Base-by-base conservation (phyloP, 2,329 filamentous ascomycete genomes). In the Cadophora malorum region DNA sequence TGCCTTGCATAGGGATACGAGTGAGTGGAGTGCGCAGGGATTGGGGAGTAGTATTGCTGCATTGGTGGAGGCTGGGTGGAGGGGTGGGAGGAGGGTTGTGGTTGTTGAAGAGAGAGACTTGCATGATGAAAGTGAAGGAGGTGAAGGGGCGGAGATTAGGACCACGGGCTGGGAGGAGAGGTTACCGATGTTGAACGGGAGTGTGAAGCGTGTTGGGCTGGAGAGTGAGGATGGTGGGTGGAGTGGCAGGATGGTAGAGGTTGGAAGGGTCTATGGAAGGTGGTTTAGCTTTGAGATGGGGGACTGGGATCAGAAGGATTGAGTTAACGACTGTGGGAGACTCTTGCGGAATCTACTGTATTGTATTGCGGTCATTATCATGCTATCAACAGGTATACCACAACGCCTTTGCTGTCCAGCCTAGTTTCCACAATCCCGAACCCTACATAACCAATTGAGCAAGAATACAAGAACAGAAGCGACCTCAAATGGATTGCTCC, bases 21-120 rank as follows among this genome's bases (percentile, higher is more conserved):
- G 88, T 70, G 90, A 92, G 68, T 94, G 91, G 86, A 93, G 90
- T 62, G 90, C 89, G 0, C 91, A 94, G 78, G 92, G 91, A 0
- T 77, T 94, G 14, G 84, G 86, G 23, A 83, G 84, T 67, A 89
- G 88, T 0, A 82, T 88, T n/a, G 84, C 91, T 1, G 79, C 82
- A 0, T 78, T 91, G 1, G 84, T 92, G 9, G 90, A 93, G 67
- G 83, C 86, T 1, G 89, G 88, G 0, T 74, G 75, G 45, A 80
- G 83, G 21, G 77, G 79, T 7, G 78, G 76, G 0, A 82, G 86
- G 70, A 77, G 74, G 23, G 79, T 84, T 4, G 78, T 84, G 2
- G 67, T 88, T 8, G 72, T 85, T 2, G 87, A 90, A 74, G 73
- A 76, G 67, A 65, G 53, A 62, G 76, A 55, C 21, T 50, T 35